These are phyloP conservation scores for Microcera coccophila DNA, from an alignment of 2,329 filamentous ascomycete genomes.

Conservation along the genomic window DNA sequence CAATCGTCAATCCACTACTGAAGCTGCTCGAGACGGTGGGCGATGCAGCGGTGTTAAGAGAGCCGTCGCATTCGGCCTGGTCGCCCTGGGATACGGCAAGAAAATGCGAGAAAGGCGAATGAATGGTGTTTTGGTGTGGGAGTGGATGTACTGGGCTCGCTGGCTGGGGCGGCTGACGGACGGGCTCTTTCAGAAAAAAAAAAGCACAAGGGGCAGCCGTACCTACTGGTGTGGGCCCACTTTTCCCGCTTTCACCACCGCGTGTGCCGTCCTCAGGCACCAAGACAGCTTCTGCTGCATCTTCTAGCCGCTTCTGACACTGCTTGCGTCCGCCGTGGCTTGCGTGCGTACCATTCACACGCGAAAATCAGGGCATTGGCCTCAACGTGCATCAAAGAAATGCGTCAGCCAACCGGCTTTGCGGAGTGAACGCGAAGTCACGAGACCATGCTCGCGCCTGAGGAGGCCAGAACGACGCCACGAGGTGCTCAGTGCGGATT, in stretches of 20 bases:
- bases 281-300: background rate
- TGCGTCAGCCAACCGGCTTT: background rate
- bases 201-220: conserved; percentile 6
- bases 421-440: background rate
- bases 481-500: background rate
- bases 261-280: conserved; percentile 10
- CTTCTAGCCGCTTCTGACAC: background rate
- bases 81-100: conserved; percentile 30
- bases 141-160: conserved; percentile 7
- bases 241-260: background rate
- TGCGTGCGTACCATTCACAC: background rate
- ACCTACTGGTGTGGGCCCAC: background rate
- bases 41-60: conserved; percentile 26
- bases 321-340: background rate
- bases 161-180: conserved; percentile 12
- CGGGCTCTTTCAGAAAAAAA: conserved; percentile 20
- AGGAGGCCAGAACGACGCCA: background rate
- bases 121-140: conserved; percentile 25
- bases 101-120: conserved; percentile 23
- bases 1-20: conserved; percentile 6
- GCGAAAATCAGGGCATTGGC: background rate
- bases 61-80: conserved; percentile 27
- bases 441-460: background rate
- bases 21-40: conserved; percentile 17
- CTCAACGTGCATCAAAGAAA: background rate